Evolutionary conservation across 2,329 filamentous ascomycete genomes (phyloP), one percentile per base, ranked within the genome.

Genomic region (Gliomastix tumulicola): DNA sequence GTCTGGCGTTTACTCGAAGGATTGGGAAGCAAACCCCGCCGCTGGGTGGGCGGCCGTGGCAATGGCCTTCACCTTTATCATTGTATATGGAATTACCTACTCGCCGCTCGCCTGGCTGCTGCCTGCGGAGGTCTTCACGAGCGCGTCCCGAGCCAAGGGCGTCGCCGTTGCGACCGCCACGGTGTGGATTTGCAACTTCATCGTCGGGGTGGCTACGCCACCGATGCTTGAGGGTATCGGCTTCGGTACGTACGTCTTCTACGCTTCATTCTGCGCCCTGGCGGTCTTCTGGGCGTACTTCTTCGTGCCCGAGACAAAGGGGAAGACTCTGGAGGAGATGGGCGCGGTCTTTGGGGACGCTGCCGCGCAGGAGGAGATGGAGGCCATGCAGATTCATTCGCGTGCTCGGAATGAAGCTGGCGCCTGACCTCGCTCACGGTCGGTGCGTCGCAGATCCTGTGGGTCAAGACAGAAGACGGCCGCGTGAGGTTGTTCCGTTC

Each of bases 21-120:
- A 63, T 18, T 79, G 73, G 64, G 49, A 52, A 2, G 45, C 55
- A 1, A 65, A 77, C 45, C 45, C 49, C 3, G 63, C 57, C 2
- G 71, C 68, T 1, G 73, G 72, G 5, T 79, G 74, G 74, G 71
- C 63, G 6, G 69, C 69, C 2, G 69, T 77, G 0, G 67, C 69
- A 16, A 41, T 45, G 38, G 38, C 39, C 4, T 45, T 45, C 23
- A 11, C 42, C 7, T 45, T 41, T 22, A 40, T 45, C 21, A 53
- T 63, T 11, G 50, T 50, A 19, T 49, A 50, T 22, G 58, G 47
- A 6, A 33, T 42, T 11, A 50, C 54, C 0, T 63, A 57, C 21
- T 51, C 50, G 1, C 59, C 57, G 2, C 44, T 62, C 2, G 53
- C 48, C 0, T 65, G 58, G 60, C 49, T 51, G 2, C 44, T 65